Conservation (phyloP, 208 protist species). For the Balamuthia mandrillaris region DNA sequence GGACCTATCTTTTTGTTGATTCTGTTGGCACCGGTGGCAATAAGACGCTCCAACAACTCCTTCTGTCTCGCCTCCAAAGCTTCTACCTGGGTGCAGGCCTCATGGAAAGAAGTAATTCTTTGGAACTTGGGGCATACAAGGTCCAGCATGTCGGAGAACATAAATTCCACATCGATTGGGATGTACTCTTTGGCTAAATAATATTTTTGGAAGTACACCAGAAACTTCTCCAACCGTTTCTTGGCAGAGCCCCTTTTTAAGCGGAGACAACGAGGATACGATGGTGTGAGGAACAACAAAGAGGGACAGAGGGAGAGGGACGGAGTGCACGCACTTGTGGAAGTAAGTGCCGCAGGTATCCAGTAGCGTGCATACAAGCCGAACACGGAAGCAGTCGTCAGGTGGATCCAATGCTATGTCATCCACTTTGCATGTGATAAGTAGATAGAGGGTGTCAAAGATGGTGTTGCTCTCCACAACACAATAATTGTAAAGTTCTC, state of each 20-base stretch:
- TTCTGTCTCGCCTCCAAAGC: too few species aligned
- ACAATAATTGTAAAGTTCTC: constrained; percentile 68
- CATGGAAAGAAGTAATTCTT: too few species aligned
- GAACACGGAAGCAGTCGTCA: constrained; percentile 65
- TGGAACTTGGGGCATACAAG: constrained; percentile 1
- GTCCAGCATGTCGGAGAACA: constrained; percentile 64
- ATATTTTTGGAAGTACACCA: constrained; percentile 62
- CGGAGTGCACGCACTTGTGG: too few species aligned
- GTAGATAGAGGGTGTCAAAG: constrained; percentile 57
- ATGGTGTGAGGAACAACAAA: too few species aligned
- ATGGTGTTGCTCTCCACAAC: constrained; percentile 53
- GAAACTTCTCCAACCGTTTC: constrained; percentile 54
- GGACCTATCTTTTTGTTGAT: too few species aligned
- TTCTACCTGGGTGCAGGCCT: too few species aligned
- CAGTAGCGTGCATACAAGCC: constrained; percentile 55
- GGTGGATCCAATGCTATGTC: constrained; percentile 46
- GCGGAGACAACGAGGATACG: too few species aligned
- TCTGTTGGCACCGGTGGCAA: too few species aligned
- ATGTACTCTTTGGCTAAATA: constrained; percentile 55
- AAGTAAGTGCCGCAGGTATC: constrained; percentile 59
- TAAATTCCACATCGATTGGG: constrained; percentile 69
- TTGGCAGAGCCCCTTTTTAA: neutral
- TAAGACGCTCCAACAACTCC: too few species aligned
- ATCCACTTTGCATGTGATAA: constrained; percentile 53
- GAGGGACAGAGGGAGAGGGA: too few species aligned